phyloP scores from a whole-genome alignment of 2,329 filamentous ascomycete genomes.

The Talaromyces sp. region DNA sequence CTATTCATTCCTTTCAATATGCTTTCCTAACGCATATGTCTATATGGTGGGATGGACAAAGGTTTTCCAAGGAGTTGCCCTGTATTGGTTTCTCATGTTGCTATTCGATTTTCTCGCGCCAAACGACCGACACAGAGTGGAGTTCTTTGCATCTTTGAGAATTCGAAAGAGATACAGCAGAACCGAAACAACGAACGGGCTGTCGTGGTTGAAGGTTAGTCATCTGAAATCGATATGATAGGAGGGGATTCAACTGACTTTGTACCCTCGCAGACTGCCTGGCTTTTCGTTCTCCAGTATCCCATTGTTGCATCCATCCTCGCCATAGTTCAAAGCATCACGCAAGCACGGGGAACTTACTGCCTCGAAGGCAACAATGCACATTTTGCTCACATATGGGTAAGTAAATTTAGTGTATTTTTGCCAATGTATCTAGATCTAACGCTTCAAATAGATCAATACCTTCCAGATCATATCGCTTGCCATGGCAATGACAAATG shows the following conservation, averaged over 20 bases:
- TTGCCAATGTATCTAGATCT: neutral
- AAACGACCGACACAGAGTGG: neutral
- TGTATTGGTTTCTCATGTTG: neutral
- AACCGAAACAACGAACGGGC: neutral
- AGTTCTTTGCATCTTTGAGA: neutral
- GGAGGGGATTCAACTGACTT: neutral
- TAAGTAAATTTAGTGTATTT: neutral
- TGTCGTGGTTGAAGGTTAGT: neutral
- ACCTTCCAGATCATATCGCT: neutral
- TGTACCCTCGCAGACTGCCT: neutral
- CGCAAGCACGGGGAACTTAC: neutral
- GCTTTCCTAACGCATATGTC: neutral
- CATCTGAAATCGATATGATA: neutral
- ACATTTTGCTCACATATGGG: neutral
- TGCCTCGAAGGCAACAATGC: neutral
- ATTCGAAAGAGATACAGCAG: neutral
- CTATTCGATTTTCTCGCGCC: neutral
- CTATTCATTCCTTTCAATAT: neutral
- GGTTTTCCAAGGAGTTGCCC: neutral
- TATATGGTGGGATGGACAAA: neutral
- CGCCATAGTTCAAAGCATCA: neutral
- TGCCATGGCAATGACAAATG: constrained; percentile 9
- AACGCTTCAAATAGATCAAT: neutral
- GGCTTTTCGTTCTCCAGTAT: neutral
- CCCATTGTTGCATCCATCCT: neutral